These are phyloP conservation scores for Ascochyta lentis DNA, from an alignment of 2,329 filamentous ascomycete genomes.

Conservation along the genomic window DNA sequence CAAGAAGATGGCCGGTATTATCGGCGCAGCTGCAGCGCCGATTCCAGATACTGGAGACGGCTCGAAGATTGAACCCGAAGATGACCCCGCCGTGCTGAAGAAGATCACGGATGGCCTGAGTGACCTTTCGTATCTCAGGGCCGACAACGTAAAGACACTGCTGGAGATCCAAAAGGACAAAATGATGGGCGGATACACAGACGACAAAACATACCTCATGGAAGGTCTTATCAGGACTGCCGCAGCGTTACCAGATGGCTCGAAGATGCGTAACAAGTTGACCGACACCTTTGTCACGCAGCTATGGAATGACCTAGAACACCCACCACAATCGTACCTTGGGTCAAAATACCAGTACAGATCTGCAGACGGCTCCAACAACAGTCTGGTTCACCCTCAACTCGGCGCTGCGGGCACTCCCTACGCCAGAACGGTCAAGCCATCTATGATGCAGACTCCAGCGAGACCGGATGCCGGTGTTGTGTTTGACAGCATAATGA, in stretches of 20 bases:
- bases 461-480: slow-evolving; percentile 69
- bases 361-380: slow-evolving; percentile 58
- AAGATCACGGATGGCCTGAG: slow-evolving; percentile 42
- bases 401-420: slow-evolving; percentile 70
- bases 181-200: slow-evolving; percentile 59
- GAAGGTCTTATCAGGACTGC: slow-evolving; percentile 62
- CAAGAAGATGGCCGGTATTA: slow-evolving; percentile 34
- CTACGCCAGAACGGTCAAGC: slow-evolving; percentile 72
- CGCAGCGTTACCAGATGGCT: slow-evolving; percentile 51
- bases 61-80: slow-evolving; percentile 45
- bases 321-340: slow-evolving; percentile 56
- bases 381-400: slow-evolving; percentile 67
- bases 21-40: slow-evolving; percentile 39
- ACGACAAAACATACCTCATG: slow-evolving; percentile 70
- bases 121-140: slow-evolving; percentile 43
- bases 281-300: slow-evolving; percentile 55
- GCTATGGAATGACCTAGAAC: slow-evolving; percentile 57
- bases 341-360: slow-evolving; percentile 55
- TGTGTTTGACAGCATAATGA: slow-evolving; percentile 72
- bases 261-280: slow-evolving; percentile 47
- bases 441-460: slow-evolving; percentile 62
- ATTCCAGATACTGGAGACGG: slow-evolving; percentile 55
- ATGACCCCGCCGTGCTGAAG: slow-evolving; percentile 40
- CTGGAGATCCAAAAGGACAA: slow-evolving; percentile 46
- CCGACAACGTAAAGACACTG: slow-evolving; percentile 48